Evolutionary conservation across 176 grass and related monocot genomes (phyloP).

Genomic region (Themeda triandra): DNA sequence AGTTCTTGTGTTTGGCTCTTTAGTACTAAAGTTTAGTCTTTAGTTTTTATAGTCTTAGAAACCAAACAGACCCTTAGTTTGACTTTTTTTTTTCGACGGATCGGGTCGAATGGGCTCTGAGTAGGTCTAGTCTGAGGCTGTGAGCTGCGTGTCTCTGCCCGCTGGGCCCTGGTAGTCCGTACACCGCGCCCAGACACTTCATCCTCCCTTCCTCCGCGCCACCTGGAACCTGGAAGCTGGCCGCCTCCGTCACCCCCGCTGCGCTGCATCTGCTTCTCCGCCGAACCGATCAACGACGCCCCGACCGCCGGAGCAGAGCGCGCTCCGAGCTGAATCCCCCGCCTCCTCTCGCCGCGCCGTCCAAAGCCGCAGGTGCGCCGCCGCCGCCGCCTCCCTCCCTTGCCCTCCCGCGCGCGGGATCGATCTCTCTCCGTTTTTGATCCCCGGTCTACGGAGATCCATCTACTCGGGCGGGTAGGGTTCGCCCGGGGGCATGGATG

Average conservation of each 20-base stretch:
- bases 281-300: conserved; percentile 14
- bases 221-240: background rate
- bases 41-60: too few relatives aligned
- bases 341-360: background rate
- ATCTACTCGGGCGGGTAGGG: too few relatives aligned
- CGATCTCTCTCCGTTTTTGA: background rate
- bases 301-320: background rate
- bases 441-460: background rate
- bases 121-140: too few relatives aligned
- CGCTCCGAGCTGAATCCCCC: background rate
- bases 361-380: background rate
- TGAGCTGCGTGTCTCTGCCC: too few relatives aligned
- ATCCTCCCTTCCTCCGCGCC: too few relatives aligned
- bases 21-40: too few relatives aligned
- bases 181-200: background rate
- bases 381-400: background rate
- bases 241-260: background rate
- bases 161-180: background rate
- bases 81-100: too few relatives aligned
- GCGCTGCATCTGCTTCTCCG: conserved; percentile 15
- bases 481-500: background rate
- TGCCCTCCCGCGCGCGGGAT: background rate
- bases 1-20: too few relatives aligned
- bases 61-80: too few relatives aligned
- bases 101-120: too few relatives aligned